Base-by-base conservation (phyloP, 129 eudicot species). In the Chrysanthemum lavandulifolium region DNA sequence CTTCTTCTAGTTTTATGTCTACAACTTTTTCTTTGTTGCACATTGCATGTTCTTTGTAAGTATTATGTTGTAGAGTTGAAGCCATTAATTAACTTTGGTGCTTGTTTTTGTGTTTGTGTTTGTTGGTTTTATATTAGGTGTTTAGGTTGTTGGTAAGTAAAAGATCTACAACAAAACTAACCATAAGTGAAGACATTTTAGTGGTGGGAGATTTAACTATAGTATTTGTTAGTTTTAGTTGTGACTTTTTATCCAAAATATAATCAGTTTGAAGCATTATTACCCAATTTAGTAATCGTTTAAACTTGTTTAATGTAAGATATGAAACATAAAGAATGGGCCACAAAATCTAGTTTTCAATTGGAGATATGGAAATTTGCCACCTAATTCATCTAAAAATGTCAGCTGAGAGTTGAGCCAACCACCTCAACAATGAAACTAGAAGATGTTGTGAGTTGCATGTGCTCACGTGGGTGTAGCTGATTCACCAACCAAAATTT, bases 381-480 rank as follows among this genome's bases (percentile, higher is more conserved):
- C 72, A 86, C 83, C 81, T 75, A 78, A 80, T 56, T 77, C 70
- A 77, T 54, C 81, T 77, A 81, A 21, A 57, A 77, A 79, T 48
- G 71, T 66, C 45, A 61, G 78, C 57, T 66, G 36, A 61, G 71
- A 61, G 83, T 86, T 76, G 90, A 67, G 83, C 81, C 76, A 86
- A 64, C 90, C 50, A 82, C 84, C 90, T 81, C 83, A 84, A 84
- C 85, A 56, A 74, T 78, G 67, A 55, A 65, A 15, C 36, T 62
- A 40, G 45, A 78, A 78, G 68, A 71, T 71, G 50, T 71, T 55
- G 55, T 55, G 72, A 10, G 54, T 23, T 51, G 53, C 45, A 23
- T 70, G 21, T 62, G 63, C 62, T 61, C 69, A 23, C 50, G 50
- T 64, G 54, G 78, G 63, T 73, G 69, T 16, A 74, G 65, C 78